Conservation (phyloP, 345 rosid genomes). For the Rhizophora apiculata region DNA sequence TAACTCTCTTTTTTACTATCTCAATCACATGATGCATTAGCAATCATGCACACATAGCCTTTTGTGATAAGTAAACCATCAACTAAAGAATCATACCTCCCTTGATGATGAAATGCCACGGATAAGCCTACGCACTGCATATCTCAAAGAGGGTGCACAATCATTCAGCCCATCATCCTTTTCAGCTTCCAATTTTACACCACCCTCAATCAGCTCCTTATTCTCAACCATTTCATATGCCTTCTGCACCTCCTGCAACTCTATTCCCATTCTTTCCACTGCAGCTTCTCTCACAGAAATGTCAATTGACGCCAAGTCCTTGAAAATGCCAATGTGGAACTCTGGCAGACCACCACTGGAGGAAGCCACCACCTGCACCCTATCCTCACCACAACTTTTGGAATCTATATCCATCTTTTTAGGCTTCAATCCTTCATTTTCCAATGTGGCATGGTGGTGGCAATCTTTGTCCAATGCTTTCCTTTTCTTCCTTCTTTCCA, state of each 20-base stretch:
- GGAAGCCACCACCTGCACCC: slow-evolving; percentile 23
- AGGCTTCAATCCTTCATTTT: slow-evolving; percentile 23
- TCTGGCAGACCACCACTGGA: slow-evolving; percentile 43
- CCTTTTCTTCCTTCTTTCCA: slow-evolving; percentile 83
- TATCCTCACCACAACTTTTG: slow-evolving; percentile 22
- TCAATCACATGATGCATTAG: too few species aligned
- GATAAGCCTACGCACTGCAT: slow-evolving; percentile 80
- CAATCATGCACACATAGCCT: neutral
- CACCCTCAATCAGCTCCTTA: slow-evolving; percentile 50
- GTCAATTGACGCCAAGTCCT: slow-evolving; percentile 65
- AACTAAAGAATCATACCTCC: slow-evolving; percentile 49
- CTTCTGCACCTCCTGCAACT: slow-evolving; percentile 70
- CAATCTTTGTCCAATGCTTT: slow-evolving; percentile 73
- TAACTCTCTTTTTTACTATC: too few species aligned
- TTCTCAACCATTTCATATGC: slow-evolving; percentile 51
- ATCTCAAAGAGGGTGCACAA: slow-evolving; percentile 82
- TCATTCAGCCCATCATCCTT: slow-evolving; percentile 82
- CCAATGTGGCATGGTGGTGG: slow-evolving; percentile 29
- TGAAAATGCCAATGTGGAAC: slow-evolving; percentile 70
- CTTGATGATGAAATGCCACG: slow-evolving; percentile 94
- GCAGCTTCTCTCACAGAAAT: slow-evolving; percentile 58
- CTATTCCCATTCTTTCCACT: slow-evolving; percentile 55
- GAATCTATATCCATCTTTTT: slow-evolving; percentile 19
- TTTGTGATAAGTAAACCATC: neutral
- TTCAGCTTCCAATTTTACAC: slow-evolving; percentile 70